Percentiles rank a stretch among this genome's conserved stretches.
Evolutionary conservation across 108 stramenopile genomes (phyloP).

Genomic region (Skeletonema potamos): DNA sequence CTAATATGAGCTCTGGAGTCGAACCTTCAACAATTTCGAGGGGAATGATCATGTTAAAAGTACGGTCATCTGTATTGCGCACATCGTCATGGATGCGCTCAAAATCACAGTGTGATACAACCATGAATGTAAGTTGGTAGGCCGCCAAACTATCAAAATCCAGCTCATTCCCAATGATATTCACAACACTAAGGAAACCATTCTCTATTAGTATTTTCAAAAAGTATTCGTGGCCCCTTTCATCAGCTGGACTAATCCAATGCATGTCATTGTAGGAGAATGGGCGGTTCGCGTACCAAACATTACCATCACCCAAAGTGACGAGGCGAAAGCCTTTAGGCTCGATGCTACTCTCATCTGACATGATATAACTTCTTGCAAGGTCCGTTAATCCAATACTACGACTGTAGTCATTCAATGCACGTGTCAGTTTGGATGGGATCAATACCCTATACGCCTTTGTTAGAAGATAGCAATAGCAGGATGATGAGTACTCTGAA

Average conservation of each 20-base stretch:
- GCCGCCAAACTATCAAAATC: conserved; percentile 45
- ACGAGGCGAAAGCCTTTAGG: background rate
- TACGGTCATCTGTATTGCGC: conserved; percentile 30
- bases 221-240: conserved; percentile 30
- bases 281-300: conserved; percentile 17
- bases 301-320: conserved; percentile 1
- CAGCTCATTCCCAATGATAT: conserved; percentile 45
- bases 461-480: background rate
- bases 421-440: conserved; percentile 12
- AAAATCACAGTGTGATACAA: conserved; percentile 40
- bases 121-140: conserved; percentile 59
- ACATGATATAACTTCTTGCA: conserved; percentile 13
- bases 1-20: conserved; percentile 54
- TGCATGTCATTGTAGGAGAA: background rate
- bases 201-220: conserved; percentile 32
- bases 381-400: conserved; percentile 10
- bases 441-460: conserved; percentile 10
- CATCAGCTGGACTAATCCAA: conserved; percentile 43
- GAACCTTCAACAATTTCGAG: conserved; percentile 37
- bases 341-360: conserved; percentile 9
- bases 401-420: conserved; percentile 11
- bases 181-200: conserved; percentile 57
- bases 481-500: background rate
- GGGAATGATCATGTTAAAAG: conserved; percentile 63
- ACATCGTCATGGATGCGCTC: conserved; percentile 54